These are phyloP conservation scores for Blastobotrys serpentis DNA, from an alignment of 1,139 yeast genomes.

Conservation along the genomic window DNA sequence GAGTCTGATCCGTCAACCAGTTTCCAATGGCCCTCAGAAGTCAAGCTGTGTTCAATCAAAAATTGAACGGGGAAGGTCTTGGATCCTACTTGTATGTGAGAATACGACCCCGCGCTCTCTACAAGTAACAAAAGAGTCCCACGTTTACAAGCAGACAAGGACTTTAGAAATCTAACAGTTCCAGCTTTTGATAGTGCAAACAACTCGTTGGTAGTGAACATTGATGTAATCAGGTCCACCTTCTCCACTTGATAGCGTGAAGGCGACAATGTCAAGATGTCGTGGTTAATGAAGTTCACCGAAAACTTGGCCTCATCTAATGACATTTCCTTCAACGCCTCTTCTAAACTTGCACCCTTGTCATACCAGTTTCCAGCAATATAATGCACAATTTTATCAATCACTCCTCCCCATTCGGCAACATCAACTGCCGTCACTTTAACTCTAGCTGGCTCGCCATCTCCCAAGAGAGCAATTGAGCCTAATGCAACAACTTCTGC, in stretches of 20 bases:
- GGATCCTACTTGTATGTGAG: slow-evolving; percentile 72
- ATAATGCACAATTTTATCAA: slow-evolving; percentile 45
- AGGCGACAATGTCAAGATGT: slow-evolving; percentile 41
- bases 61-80: slow-evolving; percentile 81
- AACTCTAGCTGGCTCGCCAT: slow-evolving; percentile 30
- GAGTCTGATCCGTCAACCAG: slow-evolving; percentile 66
- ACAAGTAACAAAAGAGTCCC: slow-evolving; percentile 67
- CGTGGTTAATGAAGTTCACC: slow-evolving; percentile 51
- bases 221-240: slow-evolving; percentile 55
- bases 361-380: slow-evolving; percentile 35
- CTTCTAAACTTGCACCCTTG: slow-evolving; percentile 19
- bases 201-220: slow-evolving; percentile 85
- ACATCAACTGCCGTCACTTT: slow-evolving; percentile 63
- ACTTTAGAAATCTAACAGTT: slow-evolving; percentile 58
- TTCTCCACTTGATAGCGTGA: slow-evolving; percentile 30
- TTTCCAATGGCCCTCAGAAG: slow-evolving; percentile 64
- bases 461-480: slow-evolving; percentile 46
- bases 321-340: slow-evolving; percentile 19
- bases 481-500: slow-evolving; percentile 75
- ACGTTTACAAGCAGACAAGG: slow-evolving; percentile 48
- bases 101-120: slow-evolving; percentile 89
- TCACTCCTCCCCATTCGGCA: slow-evolving; percentile 69
- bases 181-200: slow-evolving; percentile 66
- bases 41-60: slow-evolving; percentile 66
- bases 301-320: slow-evolving; percentile 33